Evolutionary conservation across 1,284 basidiomycete genomes (phyloP), one percentile per base, ranked within the genome.

Genomic region (Fomitopsis palustris): DNA sequence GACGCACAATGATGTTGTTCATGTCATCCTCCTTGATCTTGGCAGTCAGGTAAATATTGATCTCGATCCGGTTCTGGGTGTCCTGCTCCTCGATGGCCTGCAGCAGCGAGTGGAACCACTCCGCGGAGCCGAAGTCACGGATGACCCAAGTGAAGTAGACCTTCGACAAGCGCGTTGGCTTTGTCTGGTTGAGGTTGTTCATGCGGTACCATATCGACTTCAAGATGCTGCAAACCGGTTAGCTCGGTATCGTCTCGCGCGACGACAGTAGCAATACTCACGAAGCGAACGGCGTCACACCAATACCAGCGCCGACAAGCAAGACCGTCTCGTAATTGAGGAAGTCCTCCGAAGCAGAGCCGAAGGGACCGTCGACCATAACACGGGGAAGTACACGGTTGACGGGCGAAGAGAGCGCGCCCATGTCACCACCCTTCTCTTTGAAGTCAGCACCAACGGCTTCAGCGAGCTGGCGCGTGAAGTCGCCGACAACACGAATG

Each of bases 201-300:
- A 93, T 90, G 53, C 91, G 86, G 77, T 95, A 96, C 93, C 94
- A 96, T 69, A 96, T 92, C n/a, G 88, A 87, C 75, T 95, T 95
- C 60, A 95, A 77, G 67, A 95, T 93, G 43, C 87, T 88, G 63
- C 59, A 17, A 27, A 47, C 16, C n/a, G 41, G 25, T 27, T 14
- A 2, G 25, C 19, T 39, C 14, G 21, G 23, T 19, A 29, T 21
- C 19, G 21, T 52, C 43, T 27, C 38, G 59, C 57, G 61, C 31
- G n/a, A 4, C 3, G 39, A 8, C 14, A 9, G 19, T 21, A 21
- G 35, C 4, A 9, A 35, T 8, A 83, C 87, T 71, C 68, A 89
- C 81, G 90, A 93, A 56, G 94, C 93, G 69, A 96, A 96, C 2
- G 94, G 94, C 0, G 94, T 96, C 27, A 96, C 93, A 68, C 94